Percentiles rank a stretch among this genome's conserved stretches.
Evolutionary conservation across 2,329 filamentous ascomycete genomes (phyloP).

Genomic region (Sporothrix inflata): DNA sequence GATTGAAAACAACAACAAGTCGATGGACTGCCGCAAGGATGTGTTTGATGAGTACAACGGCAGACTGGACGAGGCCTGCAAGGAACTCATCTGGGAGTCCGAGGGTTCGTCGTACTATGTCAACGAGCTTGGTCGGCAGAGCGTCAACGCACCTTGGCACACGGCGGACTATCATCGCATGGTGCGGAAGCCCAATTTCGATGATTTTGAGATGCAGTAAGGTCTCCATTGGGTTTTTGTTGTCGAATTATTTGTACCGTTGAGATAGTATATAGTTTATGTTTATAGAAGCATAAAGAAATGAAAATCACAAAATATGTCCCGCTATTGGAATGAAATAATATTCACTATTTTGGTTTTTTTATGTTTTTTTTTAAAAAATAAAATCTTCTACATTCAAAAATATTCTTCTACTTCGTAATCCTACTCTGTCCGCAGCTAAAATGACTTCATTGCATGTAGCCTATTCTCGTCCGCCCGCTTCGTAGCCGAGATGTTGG

Average conservation of each 20-base stretch:
- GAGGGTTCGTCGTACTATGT: background rate
- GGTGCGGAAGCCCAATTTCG: background rate
- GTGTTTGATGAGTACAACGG: background rate
- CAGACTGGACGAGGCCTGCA: background rate
- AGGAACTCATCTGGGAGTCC: background rate
- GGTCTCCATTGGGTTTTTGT: no score
- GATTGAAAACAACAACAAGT: constrained; percentile 8
- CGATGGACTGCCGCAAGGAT: background rate
- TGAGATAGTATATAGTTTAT: no score
- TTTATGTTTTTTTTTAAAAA: background rate
- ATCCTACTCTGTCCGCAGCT: no score
- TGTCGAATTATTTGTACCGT: no score
- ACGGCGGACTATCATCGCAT: background rate
- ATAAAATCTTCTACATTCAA: no score
- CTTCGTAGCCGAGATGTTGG: constrained; percentile 1
- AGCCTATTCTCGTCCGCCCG: background rate
- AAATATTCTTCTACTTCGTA: no score
- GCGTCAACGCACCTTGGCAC: background rate
- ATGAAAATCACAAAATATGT: no score
- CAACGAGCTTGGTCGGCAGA: background rate
- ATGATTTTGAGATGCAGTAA: background rate
- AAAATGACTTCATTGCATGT: background rate
- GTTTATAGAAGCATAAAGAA: no score
- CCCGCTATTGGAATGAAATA: no score
- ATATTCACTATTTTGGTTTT: background rate